A percentile compares a stretch with the other conserved stretches of the same genome.
Conservation (phyloP, 495 filamentous ascomycete species). For the Aspergillus incahuasiensis region DNA sequence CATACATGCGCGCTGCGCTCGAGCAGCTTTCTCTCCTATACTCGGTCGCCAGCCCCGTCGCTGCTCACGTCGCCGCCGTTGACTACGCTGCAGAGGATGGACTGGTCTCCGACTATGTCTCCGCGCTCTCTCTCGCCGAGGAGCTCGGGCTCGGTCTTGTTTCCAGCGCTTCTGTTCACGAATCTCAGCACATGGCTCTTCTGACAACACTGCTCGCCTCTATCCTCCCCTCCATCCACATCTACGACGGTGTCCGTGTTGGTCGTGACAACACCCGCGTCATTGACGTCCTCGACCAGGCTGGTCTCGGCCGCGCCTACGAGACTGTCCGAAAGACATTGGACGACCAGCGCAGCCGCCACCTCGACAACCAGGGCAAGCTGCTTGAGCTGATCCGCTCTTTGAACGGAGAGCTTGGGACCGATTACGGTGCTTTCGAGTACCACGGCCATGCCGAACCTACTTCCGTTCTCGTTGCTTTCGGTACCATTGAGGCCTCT, state of each 20-base stretch:
- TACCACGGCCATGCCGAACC: conserved; percentile 81
- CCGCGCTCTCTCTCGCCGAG: conserved; percentile 76
- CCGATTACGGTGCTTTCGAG: conserved; percentile 87
- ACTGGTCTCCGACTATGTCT: conserved; percentile 83
- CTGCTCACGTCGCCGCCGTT: conserved; percentile 88
- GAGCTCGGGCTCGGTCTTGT: conserved; percentile 86
- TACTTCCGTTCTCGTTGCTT: conserved; percentile 78
- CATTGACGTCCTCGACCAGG: conserved; percentile 75
- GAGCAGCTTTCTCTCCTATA: conserved; percentile 90
- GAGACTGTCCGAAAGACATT: conserved; percentile 59
- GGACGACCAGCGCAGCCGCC: conserved; percentile 59
- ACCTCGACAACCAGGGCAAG: conserved; percentile 68
- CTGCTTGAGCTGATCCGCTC: conserved; percentile 66
- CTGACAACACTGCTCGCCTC: conserved; percentile 79
- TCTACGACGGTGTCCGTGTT: conserved; percentile 86
- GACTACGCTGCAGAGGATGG: conserved; percentile 73
- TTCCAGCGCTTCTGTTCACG: conserved; percentile 77
- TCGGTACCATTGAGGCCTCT: conserved; percentile 86
- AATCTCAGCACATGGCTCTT: conserved; percentile 92
- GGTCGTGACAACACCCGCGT: conserved; percentile 82
- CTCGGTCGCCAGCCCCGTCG: conserved; percentile 82
- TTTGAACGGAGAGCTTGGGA: conserved; percentile 91
- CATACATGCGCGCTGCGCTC: conserved; percentile 73
- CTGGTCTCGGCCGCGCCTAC: conserved; percentile 66
- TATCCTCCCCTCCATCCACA: conserved; percentile 79